A percentile compares a stretch with the other conserved stretches of the same genome.
These are phyloP conservation scores for Zea luxurians DNA, from an alignment of 176 grass and related monocot genomes.

Conservation along the genomic window DNA sequence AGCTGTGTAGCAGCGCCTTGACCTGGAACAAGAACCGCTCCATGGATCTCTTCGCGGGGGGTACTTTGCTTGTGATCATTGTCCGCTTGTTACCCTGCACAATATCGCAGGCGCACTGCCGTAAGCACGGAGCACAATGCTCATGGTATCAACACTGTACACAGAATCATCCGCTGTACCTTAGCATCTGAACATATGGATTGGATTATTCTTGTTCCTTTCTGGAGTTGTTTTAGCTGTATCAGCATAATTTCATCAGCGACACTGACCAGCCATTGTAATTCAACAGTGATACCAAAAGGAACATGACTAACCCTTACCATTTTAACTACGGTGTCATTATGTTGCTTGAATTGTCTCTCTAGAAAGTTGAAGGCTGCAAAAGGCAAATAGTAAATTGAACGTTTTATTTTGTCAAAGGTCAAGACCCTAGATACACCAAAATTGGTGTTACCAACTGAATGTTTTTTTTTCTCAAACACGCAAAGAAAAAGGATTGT, in stretches of 20 bases:
- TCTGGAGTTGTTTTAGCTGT: constrained; percentile 75
- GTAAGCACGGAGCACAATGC: constrained; percentile 12
- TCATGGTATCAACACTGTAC: not conserved
- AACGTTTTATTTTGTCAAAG: constrained; percentile 37
- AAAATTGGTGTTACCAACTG: constrained; percentile 6
- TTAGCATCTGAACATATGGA: constrained; percentile 86
- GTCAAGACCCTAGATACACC: constrained; percentile 21
- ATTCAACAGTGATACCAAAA: constrained; percentile 23
- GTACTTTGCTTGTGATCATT: constrained; percentile 89
- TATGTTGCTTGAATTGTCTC: constrained; percentile 60
- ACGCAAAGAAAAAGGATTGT: too few species aligned
- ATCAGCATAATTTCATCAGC: constrained; percentile 33
- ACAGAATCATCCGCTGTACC: constrained; percentile 37
- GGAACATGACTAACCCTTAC: constrained; percentile 45
- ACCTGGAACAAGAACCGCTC: constrained; percentile 81
- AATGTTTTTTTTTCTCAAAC: too few species aligned
- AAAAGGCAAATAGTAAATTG: constrained; percentile 4
- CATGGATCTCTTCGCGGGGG: constrained; percentile 71
- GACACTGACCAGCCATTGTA: constrained; percentile 11
- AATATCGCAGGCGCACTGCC: constrained; percentile 1
- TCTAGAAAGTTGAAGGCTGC: constrained; percentile 76
- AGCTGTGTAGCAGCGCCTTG: constrained; percentile 73
- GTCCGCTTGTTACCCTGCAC: constrained; percentile 66
- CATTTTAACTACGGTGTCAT: constrained; percentile 54
- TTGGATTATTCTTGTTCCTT: constrained; percentile 84